A percentile compares a stretch with the other conserved stretches of the same genome.
Conservation (phyloP, 202 grass and related monocot genomes). For the Cymbopogon flexuosus region DNA sequence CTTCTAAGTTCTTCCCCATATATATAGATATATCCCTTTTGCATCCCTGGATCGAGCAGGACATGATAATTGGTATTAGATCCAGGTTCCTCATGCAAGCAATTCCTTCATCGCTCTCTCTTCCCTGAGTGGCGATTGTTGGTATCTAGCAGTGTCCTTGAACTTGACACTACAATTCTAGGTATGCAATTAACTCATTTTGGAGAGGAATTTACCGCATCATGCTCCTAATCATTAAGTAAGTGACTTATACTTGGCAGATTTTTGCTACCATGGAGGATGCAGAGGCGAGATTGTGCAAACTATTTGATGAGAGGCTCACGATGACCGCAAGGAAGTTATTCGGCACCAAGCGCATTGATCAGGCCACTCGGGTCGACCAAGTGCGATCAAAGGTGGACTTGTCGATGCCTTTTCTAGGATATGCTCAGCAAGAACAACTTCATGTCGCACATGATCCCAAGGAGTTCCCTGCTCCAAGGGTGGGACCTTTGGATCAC, state of each 20-base stretch:
- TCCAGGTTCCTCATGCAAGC: background rate
- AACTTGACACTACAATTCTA: background rate
- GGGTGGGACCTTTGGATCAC: background rate
- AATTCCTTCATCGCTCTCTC: background rate
- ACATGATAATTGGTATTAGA: background rate
- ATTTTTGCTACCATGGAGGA: background rate
- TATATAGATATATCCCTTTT: background rate
- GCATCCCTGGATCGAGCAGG: background rate
- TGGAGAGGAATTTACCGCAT: background rate
- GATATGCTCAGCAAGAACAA: background rate
- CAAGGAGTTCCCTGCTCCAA: background rate
- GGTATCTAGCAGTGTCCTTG: background rate
- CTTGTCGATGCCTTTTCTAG: background rate
- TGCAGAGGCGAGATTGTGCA: background rate
- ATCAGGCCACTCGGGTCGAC: background rate
- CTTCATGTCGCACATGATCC: background rate
- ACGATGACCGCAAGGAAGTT: background rate
- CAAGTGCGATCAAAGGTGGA: background rate
- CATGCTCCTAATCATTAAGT: background rate
- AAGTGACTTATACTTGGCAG: background rate
- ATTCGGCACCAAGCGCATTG: background rate
- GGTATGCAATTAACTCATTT: background rate
- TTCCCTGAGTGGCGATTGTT: background rate
- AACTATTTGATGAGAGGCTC: background rate
- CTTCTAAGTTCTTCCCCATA: background rate